Percentiles rank a stretch among this genome's conserved stretches.
phyloP scores from a whole-genome alignment of 768 basidiomycete species.

The Podaxis sp. region DNA sequence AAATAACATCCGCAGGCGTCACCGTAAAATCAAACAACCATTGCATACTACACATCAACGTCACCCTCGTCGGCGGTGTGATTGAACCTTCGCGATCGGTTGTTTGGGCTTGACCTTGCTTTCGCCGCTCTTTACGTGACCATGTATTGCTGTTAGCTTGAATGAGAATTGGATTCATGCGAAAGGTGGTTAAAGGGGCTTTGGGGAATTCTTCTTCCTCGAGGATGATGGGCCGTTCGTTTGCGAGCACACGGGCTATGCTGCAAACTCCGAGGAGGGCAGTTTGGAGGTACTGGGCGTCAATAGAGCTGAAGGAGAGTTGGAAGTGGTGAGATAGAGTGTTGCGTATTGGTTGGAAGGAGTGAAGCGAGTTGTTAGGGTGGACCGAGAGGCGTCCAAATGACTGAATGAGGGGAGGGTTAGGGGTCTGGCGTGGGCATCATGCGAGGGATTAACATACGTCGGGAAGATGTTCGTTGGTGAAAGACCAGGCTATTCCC shows the following conservation, averaged over 20 bases:
- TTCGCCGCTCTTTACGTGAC: slow-evolving; percentile 66
- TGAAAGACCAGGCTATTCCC: slow-evolving; percentile 87
- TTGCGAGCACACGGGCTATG: not conserved
- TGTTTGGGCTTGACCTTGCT: slow-evolving; percentile 27
- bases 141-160: slow-evolving; percentile 37
- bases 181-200: not conserved
- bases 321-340: slow-evolving; percentile 43
- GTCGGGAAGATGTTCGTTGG: slow-evolving; percentile 65
- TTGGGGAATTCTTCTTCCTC: slow-evolving; percentile 6
- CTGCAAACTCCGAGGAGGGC: not conserved
- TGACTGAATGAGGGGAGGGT: not conserved
- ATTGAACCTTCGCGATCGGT: slow-evolving; percentile 39
- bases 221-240: slow-evolving; percentile 6
- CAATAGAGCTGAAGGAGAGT: slow-evolving; percentile 10
- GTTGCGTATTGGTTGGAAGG: slow-evolving; percentile 58
- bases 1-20: not conserved
- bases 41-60: slow-evolving; percentile 26
- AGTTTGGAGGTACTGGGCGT: slow-evolving; percentile 1
- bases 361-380: slow-evolving; percentile 41
- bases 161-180: slow-evolving; percentile 17
- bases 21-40: slow-evolving; percentile 9
- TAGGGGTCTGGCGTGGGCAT: not conserved
- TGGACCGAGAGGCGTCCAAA: slow-evolving; percentile 32
- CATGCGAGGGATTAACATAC: slow-evolving; percentile 42
- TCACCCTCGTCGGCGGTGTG: slow-evolving; percentile 46